phyloP scores from a whole-genome alignment of 2,329 filamentous ascomycete species.

The Aspergillus sp. region DNA sequence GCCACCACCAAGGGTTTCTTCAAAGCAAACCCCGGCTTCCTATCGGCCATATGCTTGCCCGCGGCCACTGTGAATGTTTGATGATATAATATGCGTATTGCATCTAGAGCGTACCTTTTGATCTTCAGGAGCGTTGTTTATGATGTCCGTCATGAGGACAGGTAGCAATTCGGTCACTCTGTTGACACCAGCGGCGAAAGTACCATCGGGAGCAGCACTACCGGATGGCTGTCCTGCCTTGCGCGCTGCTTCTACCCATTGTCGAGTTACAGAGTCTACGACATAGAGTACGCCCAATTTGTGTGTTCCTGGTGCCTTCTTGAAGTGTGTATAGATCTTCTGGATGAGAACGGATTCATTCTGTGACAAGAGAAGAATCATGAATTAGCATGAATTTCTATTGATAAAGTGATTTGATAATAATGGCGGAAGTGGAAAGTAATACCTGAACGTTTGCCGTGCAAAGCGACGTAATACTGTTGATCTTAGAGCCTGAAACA shows the following conservation, averaged over 20 bases:
- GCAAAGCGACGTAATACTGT: constrained; percentile 81
- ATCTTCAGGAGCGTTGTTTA: constrained; percentile 82
- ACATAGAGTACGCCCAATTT: constrained; percentile 99
- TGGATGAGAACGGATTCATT: constrained; percentile 93
- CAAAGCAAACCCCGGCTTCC: constrained; percentile 32
- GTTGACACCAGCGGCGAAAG: constrained; percentile 91
- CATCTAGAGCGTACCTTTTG: constrained; percentile 83
- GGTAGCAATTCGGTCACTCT: constrained; percentile 95
- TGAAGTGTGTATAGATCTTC: constrained; percentile 96
- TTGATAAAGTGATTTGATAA: neutral
- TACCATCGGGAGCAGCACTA: constrained; percentile 81
- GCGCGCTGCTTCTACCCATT: constrained; percentile 96
- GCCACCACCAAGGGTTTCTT: constrained; percentile 27
- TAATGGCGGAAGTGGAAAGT: constrained; percentile 6
- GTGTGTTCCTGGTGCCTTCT: constrained; percentile 89
- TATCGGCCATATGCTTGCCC: constrained; percentile 30
- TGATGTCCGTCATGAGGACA: constrained; percentile 91
- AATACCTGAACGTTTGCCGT: constrained; percentile 85
- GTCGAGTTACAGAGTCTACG: constrained; percentile 98
- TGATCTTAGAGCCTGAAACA: constrained; percentile 90
- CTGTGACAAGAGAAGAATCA: constrained; percentile 52
- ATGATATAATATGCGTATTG: constrained; percentile 25
- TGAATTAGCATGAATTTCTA: constrained; percentile 26
- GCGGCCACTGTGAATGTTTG: constrained; percentile 34
- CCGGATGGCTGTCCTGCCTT: constrained; percentile 79